Percentiles rank a stretch among this genome's conserved stretches.
Evolutionary conservation across 495 filamentous ascomycete genomes (phyloP).

Genomic region (Parmelia sp.): DNA sequence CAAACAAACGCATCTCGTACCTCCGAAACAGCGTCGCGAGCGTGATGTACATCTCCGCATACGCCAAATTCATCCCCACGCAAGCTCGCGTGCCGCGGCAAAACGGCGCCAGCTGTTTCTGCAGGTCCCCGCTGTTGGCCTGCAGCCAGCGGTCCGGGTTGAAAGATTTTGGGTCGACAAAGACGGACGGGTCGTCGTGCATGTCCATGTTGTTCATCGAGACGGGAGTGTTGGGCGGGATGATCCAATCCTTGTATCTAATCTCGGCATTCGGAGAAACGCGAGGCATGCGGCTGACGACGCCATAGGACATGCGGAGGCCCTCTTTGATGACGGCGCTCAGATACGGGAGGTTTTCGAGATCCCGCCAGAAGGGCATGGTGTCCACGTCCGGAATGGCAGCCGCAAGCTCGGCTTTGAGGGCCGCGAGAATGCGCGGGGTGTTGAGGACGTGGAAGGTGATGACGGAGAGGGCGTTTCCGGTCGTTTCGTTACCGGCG

Average conservation of each 20-base stretch:
- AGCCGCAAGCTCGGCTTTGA: slow-evolving; percentile 31
- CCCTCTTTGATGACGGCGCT: slow-evolving; percentile 58
- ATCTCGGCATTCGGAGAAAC: slow-evolving; percentile 31
- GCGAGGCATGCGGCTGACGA: slow-evolving; percentile 33
- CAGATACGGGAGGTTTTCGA: slow-evolving; percentile 44
- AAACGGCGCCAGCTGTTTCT: slow-evolving; percentile 14
- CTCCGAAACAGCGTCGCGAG: slow-evolving; percentile 5
- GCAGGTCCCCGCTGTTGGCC: neutral
- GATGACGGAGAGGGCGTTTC: slow-evolving; percentile 30
- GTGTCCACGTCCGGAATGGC: slow-evolving; percentile 27
- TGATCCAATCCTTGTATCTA: slow-evolving; percentile 26
- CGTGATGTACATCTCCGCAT: slow-evolving; percentile 18
- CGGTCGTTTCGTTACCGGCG: too few species aligned
- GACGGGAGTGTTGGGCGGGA: slow-evolving; percentile 19
- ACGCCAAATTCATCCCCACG: slow-evolving; percentile 21
- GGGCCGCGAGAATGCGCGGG: slow-evolving; percentile 20
- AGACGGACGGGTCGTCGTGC: slow-evolving; percentile 28
- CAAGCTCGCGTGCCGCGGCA: slow-evolving; percentile 14
- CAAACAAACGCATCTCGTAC: slow-evolving; percentile 27
- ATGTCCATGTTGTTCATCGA: slow-evolving; percentile 32
- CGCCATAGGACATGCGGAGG: slow-evolving; percentile 14
- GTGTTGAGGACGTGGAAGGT: slow-evolving; percentile 33
- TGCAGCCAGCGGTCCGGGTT: slow-evolving; percentile 19
- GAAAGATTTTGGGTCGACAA: slow-evolving; percentile 5
- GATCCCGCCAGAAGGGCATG: slow-evolving; percentile 28